Percentiles rank a stretch among this genome's conserved stretches.
These are phyloP conservation scores for Suhomyces terraborum DNA, from an alignment of 1,139 yeast species.

Conservation along the genomic window DNA sequence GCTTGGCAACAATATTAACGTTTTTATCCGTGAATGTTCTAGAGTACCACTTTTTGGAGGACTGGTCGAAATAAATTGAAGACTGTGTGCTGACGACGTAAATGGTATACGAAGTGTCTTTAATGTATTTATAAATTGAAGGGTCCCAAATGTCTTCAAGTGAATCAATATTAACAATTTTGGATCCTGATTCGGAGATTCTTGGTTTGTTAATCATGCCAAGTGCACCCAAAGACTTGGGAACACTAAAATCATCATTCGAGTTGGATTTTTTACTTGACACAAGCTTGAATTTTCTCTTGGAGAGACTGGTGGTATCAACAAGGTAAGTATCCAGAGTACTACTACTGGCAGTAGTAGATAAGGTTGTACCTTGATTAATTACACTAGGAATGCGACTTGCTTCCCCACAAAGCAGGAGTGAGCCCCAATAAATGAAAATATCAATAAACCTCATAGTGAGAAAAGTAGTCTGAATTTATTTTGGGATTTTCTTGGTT, in stretches of 20 bases:
- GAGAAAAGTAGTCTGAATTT: background rate
- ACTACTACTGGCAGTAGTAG: too few species aligned
- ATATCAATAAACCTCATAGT: background rate
- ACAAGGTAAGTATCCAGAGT: too few species aligned
- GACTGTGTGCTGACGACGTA: conserved; percentile 16
- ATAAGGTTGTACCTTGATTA: too few species aligned
- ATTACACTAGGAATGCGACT: background rate
- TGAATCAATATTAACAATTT: background rate
- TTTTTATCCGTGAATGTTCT: conserved; percentile 2
- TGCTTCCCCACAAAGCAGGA: background rate
- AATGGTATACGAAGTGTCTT: conserved; percentile 16
- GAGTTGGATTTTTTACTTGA: too few species aligned
- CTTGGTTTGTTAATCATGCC: background rate
- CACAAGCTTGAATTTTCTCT: too few species aligned
- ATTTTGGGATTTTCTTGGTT: background rate
- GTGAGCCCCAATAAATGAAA: background rate
- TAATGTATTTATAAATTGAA: conserved; percentile 2
- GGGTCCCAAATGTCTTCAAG: conserved; percentile 4
- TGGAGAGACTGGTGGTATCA: too few species aligned
- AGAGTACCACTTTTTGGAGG: conserved; percentile 20
- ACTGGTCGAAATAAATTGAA: conserved; percentile 21
- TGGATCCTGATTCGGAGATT: background rate
- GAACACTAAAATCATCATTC: too few species aligned
- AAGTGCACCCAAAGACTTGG: background rate
- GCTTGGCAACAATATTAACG: background rate